A percentile compares a stretch with the other conserved stretches of the same genome.
Conservation (phyloP, 2,329 filamentous ascomycete species). For the Penicillium sp. region DNA sequence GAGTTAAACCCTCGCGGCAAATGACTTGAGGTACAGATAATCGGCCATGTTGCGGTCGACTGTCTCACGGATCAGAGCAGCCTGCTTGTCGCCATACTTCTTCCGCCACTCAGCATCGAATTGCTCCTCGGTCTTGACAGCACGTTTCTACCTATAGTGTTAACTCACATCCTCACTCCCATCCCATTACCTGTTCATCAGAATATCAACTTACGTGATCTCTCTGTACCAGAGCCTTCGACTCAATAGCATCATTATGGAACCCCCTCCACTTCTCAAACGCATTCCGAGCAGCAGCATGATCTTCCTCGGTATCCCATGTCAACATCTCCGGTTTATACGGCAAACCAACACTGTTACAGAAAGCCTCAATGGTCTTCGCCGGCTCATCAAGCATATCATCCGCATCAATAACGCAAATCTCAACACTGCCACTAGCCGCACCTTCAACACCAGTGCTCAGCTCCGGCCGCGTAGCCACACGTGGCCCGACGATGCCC, state of each 20-base stretch:
- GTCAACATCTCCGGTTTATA: conserved; percentile 76
- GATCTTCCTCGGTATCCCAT: conserved; percentile 76
- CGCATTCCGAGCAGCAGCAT: conserved; percentile 64
- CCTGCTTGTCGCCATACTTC: conserved; percentile 61
- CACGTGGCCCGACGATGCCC: conserved; percentile 67
- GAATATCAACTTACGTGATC: conserved; percentile 39
- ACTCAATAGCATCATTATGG: conserved; percentile 90
- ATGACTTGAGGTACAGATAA: conserved; percentile 66
- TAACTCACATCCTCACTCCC: background rate
- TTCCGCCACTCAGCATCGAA: conserved; percentile 60
- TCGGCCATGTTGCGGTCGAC: conserved; percentile 60
- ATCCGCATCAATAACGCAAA: conserved; percentile 90
- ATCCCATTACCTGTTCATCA: background rate
- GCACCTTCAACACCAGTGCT: conserved; percentile 29
- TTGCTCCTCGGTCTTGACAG: conserved; percentile 51
- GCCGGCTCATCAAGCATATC: conserved; percentile 85
- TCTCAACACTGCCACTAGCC: conserved; percentile 43
- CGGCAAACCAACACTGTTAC: conserved; percentile 73
- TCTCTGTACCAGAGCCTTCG: conserved; percentile 68
- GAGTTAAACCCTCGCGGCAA: conserved; percentile 54
- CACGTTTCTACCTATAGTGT: conserved; percentile 18
- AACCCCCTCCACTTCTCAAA: conserved; percentile 98
- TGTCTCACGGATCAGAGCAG: conserved; percentile 58
- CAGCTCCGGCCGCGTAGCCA: conserved; percentile 47
- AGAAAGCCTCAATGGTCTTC: conserved; percentile 74